phyloP scores from a whole-genome alignment of 306 rosid species.

The Quercus parvula region DNA sequence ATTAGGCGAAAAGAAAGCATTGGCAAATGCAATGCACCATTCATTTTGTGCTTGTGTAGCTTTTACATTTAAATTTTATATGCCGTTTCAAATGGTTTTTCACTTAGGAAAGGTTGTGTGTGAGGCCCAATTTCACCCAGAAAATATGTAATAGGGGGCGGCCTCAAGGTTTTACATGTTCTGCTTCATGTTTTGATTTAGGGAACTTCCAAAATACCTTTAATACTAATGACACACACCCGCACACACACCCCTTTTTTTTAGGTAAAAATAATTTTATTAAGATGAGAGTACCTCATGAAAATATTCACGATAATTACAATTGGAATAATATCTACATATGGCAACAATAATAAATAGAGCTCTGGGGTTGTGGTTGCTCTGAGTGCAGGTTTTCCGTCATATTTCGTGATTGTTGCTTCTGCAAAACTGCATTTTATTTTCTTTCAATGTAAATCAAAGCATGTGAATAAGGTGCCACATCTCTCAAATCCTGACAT shows the following conservation, averaged over 20 bases:
- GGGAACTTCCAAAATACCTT: background rate
- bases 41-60: background rate
- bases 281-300: too few relatives aligned
- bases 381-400: background rate
- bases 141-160: background rate
- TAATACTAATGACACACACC: background rate
- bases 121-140: background rate
- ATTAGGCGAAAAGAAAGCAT: background rate
- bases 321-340: too few relatives aligned
- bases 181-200: background rate
- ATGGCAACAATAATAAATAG: too few relatives aligned
- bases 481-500: slow-evolving; percentile 15
- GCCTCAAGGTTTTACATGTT: background rate
- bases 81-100: background rate
- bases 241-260: too few relatives aligned
- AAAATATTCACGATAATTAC: too few relatives aligned
- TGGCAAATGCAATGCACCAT: background rate
- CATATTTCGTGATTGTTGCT: background rate
- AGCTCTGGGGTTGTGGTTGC: background rate
- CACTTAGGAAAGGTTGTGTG: background rate
- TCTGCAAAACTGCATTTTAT: background rate
- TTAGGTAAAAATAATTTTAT: too few relatives aligned
- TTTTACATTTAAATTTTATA: background rate
- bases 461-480: slow-evolving; percentile 8
- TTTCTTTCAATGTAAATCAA: background rate